Conservation (phyloP, 768 basidiomycete species). For the Chiua virens region DNA sequence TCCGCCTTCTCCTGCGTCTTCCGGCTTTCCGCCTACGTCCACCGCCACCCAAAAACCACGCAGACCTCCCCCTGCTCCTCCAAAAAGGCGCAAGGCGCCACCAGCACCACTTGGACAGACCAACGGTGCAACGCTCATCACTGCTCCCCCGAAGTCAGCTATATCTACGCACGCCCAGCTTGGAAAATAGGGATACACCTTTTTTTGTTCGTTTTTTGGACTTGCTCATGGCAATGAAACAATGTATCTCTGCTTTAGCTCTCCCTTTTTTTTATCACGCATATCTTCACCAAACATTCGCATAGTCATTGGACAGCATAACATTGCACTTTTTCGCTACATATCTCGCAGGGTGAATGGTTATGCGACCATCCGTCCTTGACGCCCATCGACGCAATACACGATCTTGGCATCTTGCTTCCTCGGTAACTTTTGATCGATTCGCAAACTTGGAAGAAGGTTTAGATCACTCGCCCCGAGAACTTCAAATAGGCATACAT, state of each 20-base stretch:
- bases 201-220: too few species aligned
- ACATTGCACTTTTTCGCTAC: conserved; percentile 15
- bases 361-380: conserved; percentile 1
- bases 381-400: conserved; percentile 4
- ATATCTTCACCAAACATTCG: conserved; percentile 17
- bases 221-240: conserved; percentile 3
- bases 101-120: conserved; percentile 57
- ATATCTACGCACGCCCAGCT: conserved; percentile 18
- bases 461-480: too few species aligned
- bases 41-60: conserved; percentile 31
- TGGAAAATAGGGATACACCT: conserved; percentile 14
- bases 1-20: conserved; percentile 19
- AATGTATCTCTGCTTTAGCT: conserved; percentile 2
- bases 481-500: not conserved
- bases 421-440: not conserved
- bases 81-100: conserved; percentile 69
- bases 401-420: not conserved
- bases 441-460: not conserved
- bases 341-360: conserved; percentile 13
- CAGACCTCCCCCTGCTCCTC: conserved; percentile 66
- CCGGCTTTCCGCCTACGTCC: conserved; percentile 16
- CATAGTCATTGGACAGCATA: conserved; percentile 25
- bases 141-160: conserved; percentile 51
- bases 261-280: conserved; percentile 2
- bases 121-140: conserved; percentile 55